These are phyloP conservation scores for Parsonsia alboflavescens DNA, from an alignment of 257 asterid genomes.

Conservation along the genomic window DNA sequence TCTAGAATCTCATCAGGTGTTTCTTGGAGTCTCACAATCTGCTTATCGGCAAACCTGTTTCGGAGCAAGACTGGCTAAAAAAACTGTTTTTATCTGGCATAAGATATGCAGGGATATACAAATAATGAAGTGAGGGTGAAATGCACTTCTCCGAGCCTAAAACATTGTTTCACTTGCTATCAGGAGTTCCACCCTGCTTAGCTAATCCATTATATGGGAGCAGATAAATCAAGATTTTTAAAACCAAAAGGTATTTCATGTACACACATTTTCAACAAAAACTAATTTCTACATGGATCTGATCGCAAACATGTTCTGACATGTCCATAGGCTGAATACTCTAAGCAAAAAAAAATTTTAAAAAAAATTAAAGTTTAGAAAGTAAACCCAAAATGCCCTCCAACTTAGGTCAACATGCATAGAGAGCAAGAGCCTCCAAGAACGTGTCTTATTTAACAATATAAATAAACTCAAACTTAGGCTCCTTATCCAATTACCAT, in stretches of 20 bases:
- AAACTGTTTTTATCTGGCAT: neutral
- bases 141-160: neutral
- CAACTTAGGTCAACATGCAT: neutral
- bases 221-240: neutral
- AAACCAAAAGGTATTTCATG: neutral
- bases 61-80: slow-evolving; percentile 5
- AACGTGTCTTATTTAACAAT: neutral
- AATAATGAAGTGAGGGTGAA: neutral
- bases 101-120: neutral
- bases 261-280: neutral
- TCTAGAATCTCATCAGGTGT: slow-evolving; percentile 98
- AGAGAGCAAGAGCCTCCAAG: neutral
- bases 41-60: slow-evolving; percentile 88
- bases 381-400: neutral
- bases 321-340: neutral
- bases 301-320: neutral
- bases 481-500: neutral
- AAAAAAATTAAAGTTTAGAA: neutral
- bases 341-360: no score
- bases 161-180: neutral
- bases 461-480: neutral
- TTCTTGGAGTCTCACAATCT: slow-evolving; percentile 96
- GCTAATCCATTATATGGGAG: neutral
- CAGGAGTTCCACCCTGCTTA: neutral
- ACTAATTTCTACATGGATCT: neutral